These are phyloP conservation scores for Vigna radiata DNA, from an alignment of 306 rosid species.

Conservation along the genomic window DNA sequence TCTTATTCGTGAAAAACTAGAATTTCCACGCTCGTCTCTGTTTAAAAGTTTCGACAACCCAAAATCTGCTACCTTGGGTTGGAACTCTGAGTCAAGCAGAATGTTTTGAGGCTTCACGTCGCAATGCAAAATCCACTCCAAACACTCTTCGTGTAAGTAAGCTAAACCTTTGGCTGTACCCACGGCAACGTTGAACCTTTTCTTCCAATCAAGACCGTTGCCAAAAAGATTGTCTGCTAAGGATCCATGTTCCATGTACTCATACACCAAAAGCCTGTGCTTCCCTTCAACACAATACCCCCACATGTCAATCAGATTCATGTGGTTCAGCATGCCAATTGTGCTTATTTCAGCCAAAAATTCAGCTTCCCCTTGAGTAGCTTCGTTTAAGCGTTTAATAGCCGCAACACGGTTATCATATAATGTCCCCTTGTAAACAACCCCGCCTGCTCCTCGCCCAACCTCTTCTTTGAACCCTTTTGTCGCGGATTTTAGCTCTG, in stretches of 20 bases:
- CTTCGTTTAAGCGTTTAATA: slow-evolving; percentile 53
- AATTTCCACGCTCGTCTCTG: slow-evolving; percentile 48
- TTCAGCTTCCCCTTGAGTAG: slow-evolving; percentile 65
- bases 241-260: slow-evolving; percentile 68
- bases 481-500: slow-evolving; percentile 59
- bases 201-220: slow-evolving; percentile 58
- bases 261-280: slow-evolving; percentile 69
- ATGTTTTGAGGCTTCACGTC: slow-evolving; percentile 79
- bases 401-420: slow-evolving; percentile 64
- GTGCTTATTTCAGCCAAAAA: slow-evolving; percentile 69
- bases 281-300: slow-evolving; percentile 72
- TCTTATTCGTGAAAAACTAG: slow-evolving; percentile 61
- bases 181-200: slow-evolving; percentile 61
- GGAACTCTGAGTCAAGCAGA: slow-evolving; percentile 54
- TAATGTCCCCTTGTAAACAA: slow-evolving; percentile 59
- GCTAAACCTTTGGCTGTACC: slow-evolving; percentile 78
- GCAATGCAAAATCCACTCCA: slow-evolving; percentile 82
- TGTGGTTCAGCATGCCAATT: slow-evolving; percentile 70
- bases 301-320: slow-evolving; percentile 81
- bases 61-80: slow-evolving; percentile 74
- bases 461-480: slow-evolving; percentile 56
- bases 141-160: slow-evolving; percentile 79
- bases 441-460: slow-evolving; percentile 71
- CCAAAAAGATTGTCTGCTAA: slow-evolving; percentile 49
- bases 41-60: slow-evolving; percentile 65